Percentiles rank a stretch among this genome's conserved stretches.
phyloP scores from a whole-genome alignment of 2,329 filamentous ascomycete species.

The Lasiodiplodia theobromae region DNA sequence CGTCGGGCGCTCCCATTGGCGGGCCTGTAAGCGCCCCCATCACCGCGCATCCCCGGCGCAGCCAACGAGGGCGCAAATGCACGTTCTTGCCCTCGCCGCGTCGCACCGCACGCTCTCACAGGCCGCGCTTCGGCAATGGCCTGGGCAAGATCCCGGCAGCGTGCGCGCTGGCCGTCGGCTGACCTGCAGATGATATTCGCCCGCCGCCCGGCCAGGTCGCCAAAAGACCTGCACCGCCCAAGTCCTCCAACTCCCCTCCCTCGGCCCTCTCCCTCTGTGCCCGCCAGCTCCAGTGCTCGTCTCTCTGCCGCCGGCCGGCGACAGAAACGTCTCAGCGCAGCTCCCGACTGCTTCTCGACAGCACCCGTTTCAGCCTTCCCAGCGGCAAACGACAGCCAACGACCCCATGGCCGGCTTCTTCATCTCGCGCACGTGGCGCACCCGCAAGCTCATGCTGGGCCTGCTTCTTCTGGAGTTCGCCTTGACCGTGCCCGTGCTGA shows the following conservation, averaged over 20 bases:
- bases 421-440: constrained; percentile 62
- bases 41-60: constrained; percentile 18
- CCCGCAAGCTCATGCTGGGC: constrained; percentile 58
- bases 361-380: constrained; percentile 22
- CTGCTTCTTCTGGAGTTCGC: constrained; percentile 72
- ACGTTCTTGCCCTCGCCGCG: constrained; percentile 20
- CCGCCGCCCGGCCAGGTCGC: constrained; percentile 9
- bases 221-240: constrained; percentile 25
- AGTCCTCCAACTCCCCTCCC: not conserved
- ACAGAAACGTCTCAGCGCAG: constrained; percentile 5
- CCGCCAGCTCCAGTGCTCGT: constrained; percentile 1
- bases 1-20: constrained; percentile 17
- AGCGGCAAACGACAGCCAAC: constrained; percentile 23
- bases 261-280: constrained; percentile 8
- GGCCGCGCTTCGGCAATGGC: constrained; percentile 22
- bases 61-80: constrained; percentile 25
- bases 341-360: constrained; percentile 19
- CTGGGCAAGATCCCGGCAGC: constrained; percentile 23
- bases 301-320: constrained; percentile 17
- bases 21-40: constrained; percentile 18
- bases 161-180: constrained; percentile 18
- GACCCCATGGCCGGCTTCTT: constrained; percentile 49
- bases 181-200: constrained; percentile 24
- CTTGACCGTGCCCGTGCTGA: constrained; percentile 69
- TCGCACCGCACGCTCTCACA: constrained; percentile 22